Conservation (phyloP, 2,329 filamentous ascomycete species). For the Microsporum ferrugineum region DNA sequence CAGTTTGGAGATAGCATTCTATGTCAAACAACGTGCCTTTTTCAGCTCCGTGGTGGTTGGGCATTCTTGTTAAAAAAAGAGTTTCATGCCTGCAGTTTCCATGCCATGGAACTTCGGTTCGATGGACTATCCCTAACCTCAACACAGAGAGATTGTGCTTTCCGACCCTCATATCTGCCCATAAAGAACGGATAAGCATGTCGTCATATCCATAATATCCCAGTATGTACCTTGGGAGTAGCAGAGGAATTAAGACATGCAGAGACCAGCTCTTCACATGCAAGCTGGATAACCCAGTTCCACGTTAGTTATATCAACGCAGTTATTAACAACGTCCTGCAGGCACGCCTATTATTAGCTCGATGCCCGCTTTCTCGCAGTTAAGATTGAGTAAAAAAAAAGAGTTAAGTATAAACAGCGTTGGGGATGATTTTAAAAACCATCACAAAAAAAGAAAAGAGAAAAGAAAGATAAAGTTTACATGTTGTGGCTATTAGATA, state of each 20-base stretch:
- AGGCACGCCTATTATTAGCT: slow-evolving; percentile 2
- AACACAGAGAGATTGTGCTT: not conserved
- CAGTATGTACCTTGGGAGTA: not conserved
- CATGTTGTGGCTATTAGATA: not conserved
- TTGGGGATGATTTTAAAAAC: not conserved
- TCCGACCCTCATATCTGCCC: not conserved
- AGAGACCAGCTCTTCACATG: not conserved
- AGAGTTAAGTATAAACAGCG: not conserved
- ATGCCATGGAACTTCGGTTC: not conserved
- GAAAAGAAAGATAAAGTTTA: not conserved
- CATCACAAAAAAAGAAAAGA: not conserved
- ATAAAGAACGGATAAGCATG: not conserved
- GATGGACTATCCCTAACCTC: not conserved
- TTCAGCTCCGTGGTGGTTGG: not conserved
- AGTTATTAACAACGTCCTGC: not conserved
- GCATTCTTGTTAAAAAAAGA: not conserved
- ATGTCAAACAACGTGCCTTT: not conserved
- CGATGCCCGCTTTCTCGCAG: not conserved
- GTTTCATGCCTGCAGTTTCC: not conserved
- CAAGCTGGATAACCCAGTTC: not conserved
- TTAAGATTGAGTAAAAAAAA: not conserved
- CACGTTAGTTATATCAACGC: not conserved
- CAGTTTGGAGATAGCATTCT: not conserved
- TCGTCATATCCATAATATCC: slow-evolving; percentile 1
- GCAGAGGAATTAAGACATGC: not conserved